A percentile compares a stretch with the other conserved stretches of the same genome.
phyloP scores from a whole-genome alignment of 805 yeast genomes.

The Lachancea mirantina region DNA sequence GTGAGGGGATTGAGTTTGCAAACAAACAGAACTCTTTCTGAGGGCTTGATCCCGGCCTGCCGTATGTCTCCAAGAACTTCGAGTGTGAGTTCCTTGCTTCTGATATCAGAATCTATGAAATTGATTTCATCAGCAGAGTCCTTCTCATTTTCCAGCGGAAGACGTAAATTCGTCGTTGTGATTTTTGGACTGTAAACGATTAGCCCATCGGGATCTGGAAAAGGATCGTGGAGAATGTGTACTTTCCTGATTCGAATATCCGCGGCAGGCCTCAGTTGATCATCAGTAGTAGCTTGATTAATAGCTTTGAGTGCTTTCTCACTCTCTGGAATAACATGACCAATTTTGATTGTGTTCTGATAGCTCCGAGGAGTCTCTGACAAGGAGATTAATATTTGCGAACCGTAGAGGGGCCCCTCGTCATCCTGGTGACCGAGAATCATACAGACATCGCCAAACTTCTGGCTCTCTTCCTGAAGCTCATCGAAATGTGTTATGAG shows the following conservation, averaged over 20 bases:
- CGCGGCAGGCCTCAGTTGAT: conserved; percentile 34
- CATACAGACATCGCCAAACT: conserved; percentile 8
- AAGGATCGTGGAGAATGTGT: conserved; percentile 49
- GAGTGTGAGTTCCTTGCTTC: conserved; percentile 47
- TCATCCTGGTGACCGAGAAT: conserved; percentile 24
- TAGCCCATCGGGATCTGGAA: conserved; percentile 30
- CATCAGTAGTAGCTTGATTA: conserved; percentile 36
- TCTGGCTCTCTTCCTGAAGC: neutral
- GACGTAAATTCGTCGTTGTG: conserved; percentile 31
- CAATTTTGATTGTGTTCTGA: conserved; percentile 35
- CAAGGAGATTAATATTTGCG: conserved; percentile 13
- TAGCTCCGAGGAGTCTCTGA: conserved; percentile 9
- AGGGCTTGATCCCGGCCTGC: conserved; percentile 49
- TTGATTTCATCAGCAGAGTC: conserved; percentile 17
- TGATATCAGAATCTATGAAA: conserved; percentile 24
- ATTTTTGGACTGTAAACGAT: conserved; percentile 29
- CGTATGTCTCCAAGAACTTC: conserved; percentile 62
- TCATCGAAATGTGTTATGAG: conserved; percentile 10
- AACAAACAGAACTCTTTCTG: conserved; percentile 54
- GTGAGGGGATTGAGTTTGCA: conserved; percentile 61
- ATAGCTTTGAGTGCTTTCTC: conserved; percentile 39
- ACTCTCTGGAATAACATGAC: conserved; percentile 43
- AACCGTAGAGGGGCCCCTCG: conserved; percentile 19
- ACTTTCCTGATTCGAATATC: conserved; percentile 49
- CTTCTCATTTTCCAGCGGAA: conserved; percentile 20